phyloP scores from a whole-genome alignment of 176 grass and related monocot genomes.

The Oropetium thomaeum region DNA sequence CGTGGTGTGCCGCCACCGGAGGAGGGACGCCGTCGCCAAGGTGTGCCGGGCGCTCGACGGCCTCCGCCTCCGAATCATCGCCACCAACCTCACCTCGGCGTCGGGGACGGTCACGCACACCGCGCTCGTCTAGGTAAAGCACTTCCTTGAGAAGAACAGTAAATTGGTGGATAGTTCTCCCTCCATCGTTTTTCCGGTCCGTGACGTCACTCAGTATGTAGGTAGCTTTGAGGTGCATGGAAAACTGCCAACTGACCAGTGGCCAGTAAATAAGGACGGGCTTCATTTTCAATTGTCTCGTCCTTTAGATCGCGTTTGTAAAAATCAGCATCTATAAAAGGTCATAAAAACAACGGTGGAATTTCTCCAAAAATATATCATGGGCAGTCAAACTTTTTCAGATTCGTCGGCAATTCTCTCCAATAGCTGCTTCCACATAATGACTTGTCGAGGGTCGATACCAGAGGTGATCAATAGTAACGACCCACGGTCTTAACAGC shows the following conservation, averaged over 20 bases:
- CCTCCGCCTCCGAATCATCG: slow-evolving; percentile 48
- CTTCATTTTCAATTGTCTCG: neutral
- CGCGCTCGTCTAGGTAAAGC: slow-evolving; percentile 44
- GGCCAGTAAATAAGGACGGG: neutral
- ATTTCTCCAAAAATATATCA: neutral
- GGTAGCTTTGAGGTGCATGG: neutral
- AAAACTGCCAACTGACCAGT: no score
- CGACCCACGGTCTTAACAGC: no score
- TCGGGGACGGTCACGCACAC: slow-evolving; percentile 48
- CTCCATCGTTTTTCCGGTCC: neutral
- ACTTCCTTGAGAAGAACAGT: no score
- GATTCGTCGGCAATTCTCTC: neutral
- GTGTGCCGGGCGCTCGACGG: slow-evolving; percentile 44
- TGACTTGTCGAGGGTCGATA: no score
- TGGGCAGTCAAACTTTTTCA: neutral
- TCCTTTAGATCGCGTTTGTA: neutral
- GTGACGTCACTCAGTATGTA: neutral
- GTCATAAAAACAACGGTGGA: neutral
- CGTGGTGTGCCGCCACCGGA: slow-evolving; percentile 47
- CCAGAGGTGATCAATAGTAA: no score
- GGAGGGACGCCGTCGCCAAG: slow-evolving; percentile 46
- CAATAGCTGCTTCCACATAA: neutral
- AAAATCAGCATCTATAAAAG: neutral
- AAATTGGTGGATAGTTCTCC: no score
- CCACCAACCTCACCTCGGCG: slow-evolving; percentile 45